Base-by-base conservation (phyloP, 441 rosid species). In the Macaranga tanarius region DNA sequence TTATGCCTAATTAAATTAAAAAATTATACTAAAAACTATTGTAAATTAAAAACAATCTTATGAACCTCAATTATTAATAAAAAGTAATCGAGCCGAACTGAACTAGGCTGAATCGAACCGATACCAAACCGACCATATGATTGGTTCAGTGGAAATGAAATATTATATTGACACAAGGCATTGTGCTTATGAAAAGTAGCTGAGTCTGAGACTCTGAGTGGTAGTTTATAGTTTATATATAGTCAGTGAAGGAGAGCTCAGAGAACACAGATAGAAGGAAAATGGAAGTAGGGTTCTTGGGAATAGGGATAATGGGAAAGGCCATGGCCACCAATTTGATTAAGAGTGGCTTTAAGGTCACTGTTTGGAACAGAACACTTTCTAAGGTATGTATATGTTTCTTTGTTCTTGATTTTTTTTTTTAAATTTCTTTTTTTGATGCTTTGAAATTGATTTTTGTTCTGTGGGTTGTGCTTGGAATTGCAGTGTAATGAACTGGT, bases 271-370 rank as follows among this genome's bases (percentile, higher is more conserved):
- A 73, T 51, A 57, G 58, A 62, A 28, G 67, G 22, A 78, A 76
- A 72, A 94, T 95, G 99, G 99, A 95, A 75, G 86, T 95, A 5
- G 99, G 99, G 28, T 91, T 95, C 78, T 80, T 95, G 81, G 99
- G 99, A 31, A 62, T 95, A 73, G 99, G 99, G 45, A 95, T 95
- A 68, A 95, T 95, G 99, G 99, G 99, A 26, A 92, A 89, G 77
- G 97, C 95, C 83, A 95, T 95, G 97, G 75, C 97, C 50, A 76
- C 89, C 84, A 95, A 92, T 84, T 80, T 95, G 81, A 78, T 92
- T 62, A 86, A 82, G 22, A 80, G 85, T 77, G 97, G 97, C 47
- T 92, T 92, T 84, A 95, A 91, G 63, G 97, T 95, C 38, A 90
- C 97, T 56, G 97, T 95, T 20, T 95, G 97, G 97, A 95, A 95